Base-by-base conservation (phyloP, 2,329 filamentous ascomycete genomes). In the Fusarium incarnatum region DNA sequence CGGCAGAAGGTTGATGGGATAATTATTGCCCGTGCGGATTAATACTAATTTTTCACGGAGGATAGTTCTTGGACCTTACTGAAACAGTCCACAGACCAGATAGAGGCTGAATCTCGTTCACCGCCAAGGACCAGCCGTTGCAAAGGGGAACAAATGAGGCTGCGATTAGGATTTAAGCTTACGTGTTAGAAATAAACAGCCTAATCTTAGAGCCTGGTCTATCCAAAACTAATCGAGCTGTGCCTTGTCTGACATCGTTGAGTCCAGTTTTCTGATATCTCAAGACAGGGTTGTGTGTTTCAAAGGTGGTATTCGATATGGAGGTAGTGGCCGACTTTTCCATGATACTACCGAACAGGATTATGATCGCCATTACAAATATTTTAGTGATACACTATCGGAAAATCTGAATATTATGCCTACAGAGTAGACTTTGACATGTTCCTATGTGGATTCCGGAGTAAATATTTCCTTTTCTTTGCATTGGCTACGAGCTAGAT, bases 1-100 rank as follows among this genome's bases (percentile, higher is more conserved):
- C 18, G 25, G 32, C 34, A 41, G 25, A 27, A 27, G 49, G 49
- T 52, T 52, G 49, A 52, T 52, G 49, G 49, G 49, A 52, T 52
- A 52, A 52, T 52, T 52, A 52, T 52, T 52, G 23, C 49, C 49
- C 49, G 49, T 25, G 20, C 49, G 32, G 49, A 23, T 12, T 41
- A 40, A 52, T 12, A 18, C n/a, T 41, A 6, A 15, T 10, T 41
- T 41, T 8, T 6, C 9, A 41, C 23, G 49, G 49, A 25, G 25
- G 18, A 41, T 52, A 27, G 22, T 18, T 6, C 23, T 52, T n/a
- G 32, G 13, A 12, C 23, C 23, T 27, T 11, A n/a, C 22, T 52
- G 49, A 52, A 52, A 52, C 48, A 27, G 22, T 52, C 23, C 8
- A 25, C 10, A n/a, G 12, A 40, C 5, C 11, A 50, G 16, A 18